These are phyloP conservation scores for Arxiozyma telluris DNA, from an alignment of 1,139 yeast genomes.

Conservation along the genomic window DNA sequence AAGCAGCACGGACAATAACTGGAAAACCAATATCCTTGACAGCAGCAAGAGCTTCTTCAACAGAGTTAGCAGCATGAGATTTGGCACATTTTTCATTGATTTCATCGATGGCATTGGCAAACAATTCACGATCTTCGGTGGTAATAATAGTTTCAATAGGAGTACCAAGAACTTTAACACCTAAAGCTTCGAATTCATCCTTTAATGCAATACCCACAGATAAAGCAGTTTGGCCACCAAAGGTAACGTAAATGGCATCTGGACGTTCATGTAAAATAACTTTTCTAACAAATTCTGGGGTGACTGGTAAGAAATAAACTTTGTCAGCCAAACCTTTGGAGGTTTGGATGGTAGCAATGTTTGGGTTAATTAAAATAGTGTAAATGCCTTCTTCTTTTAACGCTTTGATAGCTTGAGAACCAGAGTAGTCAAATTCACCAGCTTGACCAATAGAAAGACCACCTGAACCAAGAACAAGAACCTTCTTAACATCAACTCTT, in stretches of 20 bases:
- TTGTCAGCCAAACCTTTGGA: slow-evolving; percentile 97
- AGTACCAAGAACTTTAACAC: slow-evolving; percentile 94
- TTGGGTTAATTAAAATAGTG: slow-evolving; percentile 91
- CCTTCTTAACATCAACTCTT: slow-evolving; percentile 80
- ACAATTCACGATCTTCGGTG: slow-evolving; percentile 94
- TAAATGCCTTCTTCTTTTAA: slow-evolving; percentile 95
- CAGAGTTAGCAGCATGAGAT: slow-evolving; percentile 73
- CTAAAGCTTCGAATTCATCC: slow-evolving; percentile 86
- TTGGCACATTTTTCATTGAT: slow-evolving; percentile 91
- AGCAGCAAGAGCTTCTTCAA: slow-evolving; percentile 76
- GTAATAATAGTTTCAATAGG: slow-evolving; percentile 92
- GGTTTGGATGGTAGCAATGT: slow-evolving; percentile 97
- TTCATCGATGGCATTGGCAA: slow-evolving; percentile 90
- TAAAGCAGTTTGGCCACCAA: slow-evolving; percentile 98
- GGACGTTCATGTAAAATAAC: slow-evolving; percentile 93
- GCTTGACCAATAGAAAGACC: slow-evolving; percentile 99
- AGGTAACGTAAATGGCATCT: slow-evolving; percentile 92
- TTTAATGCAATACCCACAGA: slow-evolving; percentile 91
- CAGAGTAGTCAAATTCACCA: slow-evolving; percentile 98
- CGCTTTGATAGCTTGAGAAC: slow-evolving; percentile 91
- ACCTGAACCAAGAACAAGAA: slow-evolving; percentile 94
- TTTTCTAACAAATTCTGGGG: slow-evolving; percentile 90
- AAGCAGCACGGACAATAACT: slow-evolving; percentile 95
- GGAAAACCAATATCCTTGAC: slow-evolving; percentile 89
- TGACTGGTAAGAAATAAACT: slow-evolving; percentile 94